Conservation (phyloP, 1,284 basidiomycete species). For the Tetrapyrgos nigripes region DNA sequence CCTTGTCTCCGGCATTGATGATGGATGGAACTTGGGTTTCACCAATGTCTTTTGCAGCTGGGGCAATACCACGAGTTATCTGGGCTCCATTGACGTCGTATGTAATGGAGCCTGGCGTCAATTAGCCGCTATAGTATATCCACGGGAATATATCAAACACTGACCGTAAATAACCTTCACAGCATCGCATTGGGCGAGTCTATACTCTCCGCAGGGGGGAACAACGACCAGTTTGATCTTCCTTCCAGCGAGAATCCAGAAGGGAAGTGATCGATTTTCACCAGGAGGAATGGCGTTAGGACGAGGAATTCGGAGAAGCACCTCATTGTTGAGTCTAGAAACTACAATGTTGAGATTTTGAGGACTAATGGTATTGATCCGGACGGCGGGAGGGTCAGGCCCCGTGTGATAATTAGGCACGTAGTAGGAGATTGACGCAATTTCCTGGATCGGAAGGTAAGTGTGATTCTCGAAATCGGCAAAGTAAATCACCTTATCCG, state of each 20-base stretch:
- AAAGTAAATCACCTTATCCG: not conserved
- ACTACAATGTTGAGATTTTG: constrained; percentile 22
- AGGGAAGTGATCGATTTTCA: constrained; percentile 16
- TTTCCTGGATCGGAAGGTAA: constrained; percentile 26
- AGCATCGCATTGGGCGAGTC: constrained; percentile 2
- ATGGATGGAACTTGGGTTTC: not conserved
- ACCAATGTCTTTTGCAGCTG: no score
- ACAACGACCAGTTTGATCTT: constrained; percentile 30
- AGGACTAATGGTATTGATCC: constrained; percentile 14
- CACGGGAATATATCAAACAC: not conserved
- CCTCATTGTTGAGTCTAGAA: constrained; percentile 30
- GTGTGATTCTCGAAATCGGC: no score
- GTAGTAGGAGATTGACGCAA: constrained; percentile 38
- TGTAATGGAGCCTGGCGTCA: constrained; percentile 11
- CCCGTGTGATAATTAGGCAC: constrained; percentile 37
- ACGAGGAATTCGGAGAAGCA: constrained; percentile 30
- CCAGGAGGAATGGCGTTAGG: constrained; percentile 15
- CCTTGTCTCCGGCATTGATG: constrained; percentile 24
- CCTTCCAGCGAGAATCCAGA: constrained; percentile 28
- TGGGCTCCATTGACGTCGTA: constrained; percentile 1
- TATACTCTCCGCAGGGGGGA: constrained; percentile 14
- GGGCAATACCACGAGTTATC: no score
- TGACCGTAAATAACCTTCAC: constrained; percentile 33
- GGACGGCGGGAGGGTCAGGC: constrained; percentile 26
- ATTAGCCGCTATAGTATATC: not conserved